These are phyloP conservation scores for Fusarium pseudocircinatum DNA, from an alignment of 2,329 filamentous ascomycete genomes.

Conservation along the genomic window DNA sequence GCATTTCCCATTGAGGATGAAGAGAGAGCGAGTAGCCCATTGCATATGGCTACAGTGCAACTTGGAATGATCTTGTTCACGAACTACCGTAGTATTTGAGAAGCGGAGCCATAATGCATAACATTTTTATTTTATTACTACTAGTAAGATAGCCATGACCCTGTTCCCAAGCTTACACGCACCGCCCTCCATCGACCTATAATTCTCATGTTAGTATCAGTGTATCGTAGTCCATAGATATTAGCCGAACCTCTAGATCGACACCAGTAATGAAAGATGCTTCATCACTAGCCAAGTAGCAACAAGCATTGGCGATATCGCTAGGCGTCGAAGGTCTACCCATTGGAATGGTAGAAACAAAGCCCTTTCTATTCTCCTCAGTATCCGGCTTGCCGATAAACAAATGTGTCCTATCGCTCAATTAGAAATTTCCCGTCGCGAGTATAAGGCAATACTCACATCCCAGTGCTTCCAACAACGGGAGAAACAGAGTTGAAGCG, in stretches of 20 bases:
- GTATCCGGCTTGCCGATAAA: constrained; percentile 73
- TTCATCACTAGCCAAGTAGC: constrained; percentile 78
- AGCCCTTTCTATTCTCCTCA: constrained; percentile 66
- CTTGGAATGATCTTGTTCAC: rapidly evolving
- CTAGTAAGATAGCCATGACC: too few relatives aligned
- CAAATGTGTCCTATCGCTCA: constrained; percentile 4
- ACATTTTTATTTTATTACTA: too few relatives aligned
- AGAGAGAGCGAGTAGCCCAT: rapidly evolving
- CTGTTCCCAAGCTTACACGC: neutral
- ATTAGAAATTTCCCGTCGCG: rapidly evolving
- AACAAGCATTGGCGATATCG: constrained; percentile 77
- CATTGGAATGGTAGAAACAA: constrained; percentile 63
- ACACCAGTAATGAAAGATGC: constrained; percentile 77
- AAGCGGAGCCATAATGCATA: too few relatives aligned
- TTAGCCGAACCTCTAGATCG: constrained; percentile 61
- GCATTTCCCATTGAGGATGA: neutral
- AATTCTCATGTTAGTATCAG: neutral
- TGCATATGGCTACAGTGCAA: rapidly evolving
- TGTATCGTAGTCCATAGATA: rapidly evolving
- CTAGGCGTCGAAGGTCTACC: constrained; percentile 52
- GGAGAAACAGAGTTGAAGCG: constrained; percentile 80
- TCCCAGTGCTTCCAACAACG: constrained; percentile 60
- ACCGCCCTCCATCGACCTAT: constrained; percentile 16
- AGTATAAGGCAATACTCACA: neutral
- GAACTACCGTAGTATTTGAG: too few relatives aligned